These are phyloP conservation scores for Yamadazyma philogaea DNA, from an alignment of 805 yeast genomes.

Conservation along the genomic window DNA sequence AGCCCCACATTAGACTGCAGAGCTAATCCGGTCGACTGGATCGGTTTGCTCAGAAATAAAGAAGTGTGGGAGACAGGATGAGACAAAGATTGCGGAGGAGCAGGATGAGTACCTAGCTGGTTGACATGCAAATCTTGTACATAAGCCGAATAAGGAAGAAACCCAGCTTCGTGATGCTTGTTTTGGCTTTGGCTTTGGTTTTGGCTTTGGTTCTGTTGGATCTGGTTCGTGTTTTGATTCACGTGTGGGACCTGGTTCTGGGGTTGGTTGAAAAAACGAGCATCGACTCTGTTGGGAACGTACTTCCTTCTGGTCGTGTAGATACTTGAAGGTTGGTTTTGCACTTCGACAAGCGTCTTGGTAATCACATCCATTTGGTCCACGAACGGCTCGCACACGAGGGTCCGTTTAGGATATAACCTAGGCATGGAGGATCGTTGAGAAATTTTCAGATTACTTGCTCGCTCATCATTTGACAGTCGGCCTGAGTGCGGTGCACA, in stretches of 20 bases:
- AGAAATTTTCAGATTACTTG: slow-evolving; percentile 5
- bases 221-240: background rate
- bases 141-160: background rate
- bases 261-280: background rate
- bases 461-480: slow-evolving; percentile 6
- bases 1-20: background rate
- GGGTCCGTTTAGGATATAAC: slow-evolving; percentile 22
- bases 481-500: background rate
- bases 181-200: background rate
- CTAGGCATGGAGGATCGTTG: slow-evolving; percentile 2
- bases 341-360: slow-evolving; percentile 29
- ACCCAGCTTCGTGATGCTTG: background rate
- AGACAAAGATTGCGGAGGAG: background rate
- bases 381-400: slow-evolving; percentile 31
- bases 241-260: background rate
- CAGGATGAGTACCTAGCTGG: background rate
- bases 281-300: background rate
- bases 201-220: background rate
- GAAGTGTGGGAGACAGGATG: background rate
- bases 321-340: slow-evolving; percentile 26
- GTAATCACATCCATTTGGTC: slow-evolving; percentile 32
- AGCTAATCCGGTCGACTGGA: background rate
- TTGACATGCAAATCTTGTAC: background rate
- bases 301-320: slow-evolving; percentile 8
- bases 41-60: background rate